Conservation (phyloP, 2,329 filamentous ascomycete species). For the Coleophoma crateriformis region DNA sequence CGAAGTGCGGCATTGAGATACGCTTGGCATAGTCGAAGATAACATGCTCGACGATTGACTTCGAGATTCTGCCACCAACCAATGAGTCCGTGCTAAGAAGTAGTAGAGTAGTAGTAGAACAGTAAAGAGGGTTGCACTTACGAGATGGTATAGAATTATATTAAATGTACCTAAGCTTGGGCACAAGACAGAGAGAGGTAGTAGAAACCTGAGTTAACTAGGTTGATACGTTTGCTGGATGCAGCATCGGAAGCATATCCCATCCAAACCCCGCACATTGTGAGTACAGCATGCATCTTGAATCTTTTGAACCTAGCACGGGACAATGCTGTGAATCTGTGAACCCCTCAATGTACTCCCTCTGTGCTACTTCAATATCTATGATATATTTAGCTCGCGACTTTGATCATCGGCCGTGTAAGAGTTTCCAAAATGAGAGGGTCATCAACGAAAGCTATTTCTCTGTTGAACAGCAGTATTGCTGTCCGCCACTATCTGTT, state of each 20-base stretch:
- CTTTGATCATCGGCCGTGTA: not conserved
- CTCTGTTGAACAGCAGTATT: not conserved
- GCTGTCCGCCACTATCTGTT: not conserved
- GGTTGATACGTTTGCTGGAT: not conserved
- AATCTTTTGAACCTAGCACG: not conserved
- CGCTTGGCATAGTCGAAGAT: not conserved
- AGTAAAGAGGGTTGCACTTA: not conserved
- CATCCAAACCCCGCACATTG: not conserved
- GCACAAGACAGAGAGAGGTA: not conserved
- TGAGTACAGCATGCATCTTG: not conserved
- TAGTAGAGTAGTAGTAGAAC: not conserved
- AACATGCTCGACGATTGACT: not conserved
- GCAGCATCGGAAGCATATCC: not conserved
- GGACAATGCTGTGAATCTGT: no score
- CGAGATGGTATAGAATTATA: not conserved
- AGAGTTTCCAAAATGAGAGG: not conserved
- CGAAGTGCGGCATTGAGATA: not conserved
- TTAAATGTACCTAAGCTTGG: not conserved
- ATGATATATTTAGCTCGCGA: not conserved
- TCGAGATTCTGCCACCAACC: not conserved
- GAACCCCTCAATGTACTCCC: not conserved
- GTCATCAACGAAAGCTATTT: not conserved
- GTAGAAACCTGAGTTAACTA: not conserved
- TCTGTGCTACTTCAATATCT: not conserved
- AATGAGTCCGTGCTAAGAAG: not conserved